These are phyloP conservation scores for Pestalotiopsis sp. DNA, from an alignment of 2,329 filamentous ascomycete genomes.

Conservation along the genomic window DNA sequence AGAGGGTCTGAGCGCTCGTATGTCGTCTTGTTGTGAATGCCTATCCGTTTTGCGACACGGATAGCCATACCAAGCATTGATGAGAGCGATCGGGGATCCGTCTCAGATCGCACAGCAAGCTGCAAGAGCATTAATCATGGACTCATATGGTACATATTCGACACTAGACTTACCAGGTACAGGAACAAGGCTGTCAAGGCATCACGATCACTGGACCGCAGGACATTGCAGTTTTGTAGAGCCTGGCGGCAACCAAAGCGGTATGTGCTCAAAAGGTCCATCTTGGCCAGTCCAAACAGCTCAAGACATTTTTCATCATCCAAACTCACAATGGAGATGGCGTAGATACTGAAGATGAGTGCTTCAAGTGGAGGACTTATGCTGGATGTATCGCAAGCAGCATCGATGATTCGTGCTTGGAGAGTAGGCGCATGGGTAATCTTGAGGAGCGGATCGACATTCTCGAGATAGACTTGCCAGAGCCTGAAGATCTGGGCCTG, in stretches of 20 bases:
- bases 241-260: conserved; percentile 56
- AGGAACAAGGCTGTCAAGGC: conserved; percentile 60
- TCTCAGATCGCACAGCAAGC: conserved; percentile 47
- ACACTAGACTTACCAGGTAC: conserved; percentile 49
- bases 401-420: conserved; percentile 55
- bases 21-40: conserved; percentile 52
- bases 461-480: conserved; percentile 63
- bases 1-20: conserved; percentile 33
- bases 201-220: conserved; percentile 53
- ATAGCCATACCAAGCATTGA: conserved; percentile 56
- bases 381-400: conserved; percentile 41
- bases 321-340: conserved; percentile 44
- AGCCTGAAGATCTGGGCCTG: conserved; percentile 48
- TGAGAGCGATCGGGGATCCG: conserved; percentile 53
- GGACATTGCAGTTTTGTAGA: conserved; percentile 51
- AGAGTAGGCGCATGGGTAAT: conserved; percentile 59
- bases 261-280: conserved; percentile 44
- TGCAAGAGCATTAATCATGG: conserved; percentile 27
- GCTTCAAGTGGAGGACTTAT: conserved; percentile 50
- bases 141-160: background rate
- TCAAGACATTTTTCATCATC: conserved; percentile 42
- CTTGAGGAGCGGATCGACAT: conserved; percentile 62
- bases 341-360: conserved; percentile 59
- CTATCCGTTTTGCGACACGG: conserved; percentile 60
- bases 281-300: conserved; percentile 43